These are phyloP conservation scores for Ceratobasidium sp. DNA, from an alignment of 1,284 basidiomycete species.

Conservation along the genomic window DNA sequence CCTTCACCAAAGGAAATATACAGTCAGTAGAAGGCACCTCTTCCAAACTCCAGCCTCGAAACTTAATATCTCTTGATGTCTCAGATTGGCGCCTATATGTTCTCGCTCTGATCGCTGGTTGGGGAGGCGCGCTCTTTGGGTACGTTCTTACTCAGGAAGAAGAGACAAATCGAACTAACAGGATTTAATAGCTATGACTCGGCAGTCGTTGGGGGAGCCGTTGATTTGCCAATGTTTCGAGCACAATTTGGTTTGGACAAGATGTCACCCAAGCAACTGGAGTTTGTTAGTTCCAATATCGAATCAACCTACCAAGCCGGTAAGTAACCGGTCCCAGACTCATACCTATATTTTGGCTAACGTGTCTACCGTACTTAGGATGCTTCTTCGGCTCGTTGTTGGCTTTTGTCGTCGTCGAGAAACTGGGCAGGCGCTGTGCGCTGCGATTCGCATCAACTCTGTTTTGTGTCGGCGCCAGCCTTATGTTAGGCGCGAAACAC, in stretches of 20 bases:
- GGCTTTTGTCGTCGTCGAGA: not conserved
- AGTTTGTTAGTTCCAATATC: conserved; percentile 13
- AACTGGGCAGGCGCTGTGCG: not conserved
- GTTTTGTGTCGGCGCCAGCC: not conserved
- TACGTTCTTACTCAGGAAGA: not conserved
- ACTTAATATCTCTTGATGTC: not conserved
- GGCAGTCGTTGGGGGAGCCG: not conserved
- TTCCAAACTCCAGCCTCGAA: not conserved
- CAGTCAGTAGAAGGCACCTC: not conserved
- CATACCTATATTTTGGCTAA: not conserved
- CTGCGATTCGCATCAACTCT: not conserved
- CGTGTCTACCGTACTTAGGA: not conserved
- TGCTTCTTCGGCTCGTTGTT: conserved; percentile 16
- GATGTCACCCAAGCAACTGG: conserved; percentile 6
- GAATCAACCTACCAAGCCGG: conserved; percentile 12
- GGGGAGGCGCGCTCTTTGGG: conserved; percentile 15
- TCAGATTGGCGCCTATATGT: conserved; percentile 4
- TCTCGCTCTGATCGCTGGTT: conserved; percentile 4
- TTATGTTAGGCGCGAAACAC: not conserved
- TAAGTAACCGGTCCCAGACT: not conserved
- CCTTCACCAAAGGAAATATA: conserved; percentile 8
- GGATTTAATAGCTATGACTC: not conserved
- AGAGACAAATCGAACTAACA: not conserved
- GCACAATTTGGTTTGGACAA: conserved; percentile 5
- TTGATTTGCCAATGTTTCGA: conserved; percentile 7